Evolutionary conservation across 31 red algal genomes (phyloP), one percentile per base, ranked within the genome.

Genomic region (Asparagopsis taxiformis): DNA sequence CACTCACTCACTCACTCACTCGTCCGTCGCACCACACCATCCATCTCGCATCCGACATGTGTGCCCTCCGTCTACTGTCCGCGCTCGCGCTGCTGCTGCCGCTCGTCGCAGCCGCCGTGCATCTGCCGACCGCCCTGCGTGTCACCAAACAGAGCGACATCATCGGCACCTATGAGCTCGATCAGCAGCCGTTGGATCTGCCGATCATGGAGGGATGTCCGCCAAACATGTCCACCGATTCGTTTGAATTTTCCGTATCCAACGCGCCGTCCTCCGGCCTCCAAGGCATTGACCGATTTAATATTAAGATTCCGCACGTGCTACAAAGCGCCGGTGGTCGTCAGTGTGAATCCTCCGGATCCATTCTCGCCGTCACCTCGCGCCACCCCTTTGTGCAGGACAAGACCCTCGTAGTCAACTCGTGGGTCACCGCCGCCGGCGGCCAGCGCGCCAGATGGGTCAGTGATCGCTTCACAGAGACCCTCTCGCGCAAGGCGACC

Each of bases 381-480:
- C 51, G 58, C 21, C 69, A 73, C n/a, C 68, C 68, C 11, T 73
- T 73, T 34, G 69, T 73, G 6, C 53, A 41, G 2, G 34, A 31
- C 7, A 41, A 8, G 9, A 6, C 34, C 4, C 35, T 52, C 3
- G 37, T 51, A 41, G 34, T 68, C 15, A 46, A 33, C 4, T 29
- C n/a, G 17, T 68, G 65, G 65, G 65, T 49, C 0, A 49, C 26
- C 34, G 65, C 34, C 5, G 65, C 26, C 20, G 53, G 46, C 44
- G 3, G 0, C 15, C 3, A 51, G 43, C 31, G 53, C 3, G 65
- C 44, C 44, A 13, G 29, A 3, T 68, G 65, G 65, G 65, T 68
- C 44, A 51, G 46, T 5, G 44, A 68, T 33, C 46, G 53, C 11
- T 36, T 67, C 20, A 7, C 34, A 10, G 65, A 68, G 17, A 49